phyloP scores from a whole-genome alignment of 805 yeast genomes.

The Kregervanrija delftensis region DNA sequence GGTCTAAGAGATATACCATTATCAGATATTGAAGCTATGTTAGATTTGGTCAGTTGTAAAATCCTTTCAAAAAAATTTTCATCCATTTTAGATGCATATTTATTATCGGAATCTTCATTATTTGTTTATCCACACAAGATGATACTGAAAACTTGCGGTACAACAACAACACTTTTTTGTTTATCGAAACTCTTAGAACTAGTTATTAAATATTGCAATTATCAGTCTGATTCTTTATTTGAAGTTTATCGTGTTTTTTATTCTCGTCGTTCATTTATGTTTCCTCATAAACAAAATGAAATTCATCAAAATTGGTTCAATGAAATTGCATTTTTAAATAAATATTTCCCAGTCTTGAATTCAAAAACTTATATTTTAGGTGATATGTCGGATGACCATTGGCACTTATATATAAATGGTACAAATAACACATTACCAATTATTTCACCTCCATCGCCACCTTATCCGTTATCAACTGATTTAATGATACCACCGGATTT shows the following conservation, averaged over 20 bases:
- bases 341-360: slow-evolving; percentile 53
- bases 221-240: slow-evolving; percentile 29
- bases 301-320: slow-evolving; percentile 82
- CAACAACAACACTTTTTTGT: slow-evolving; percentile 84
- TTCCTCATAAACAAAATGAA: slow-evolving; percentile 75
- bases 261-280: slow-evolving; percentile 88
- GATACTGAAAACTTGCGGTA: slow-evolving; percentile 91
- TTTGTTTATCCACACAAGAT: slow-evolving; percentile 84
- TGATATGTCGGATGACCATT: slow-evolving; percentile 71
- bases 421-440: slow-evolving; percentile 5
- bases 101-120: slow-evolving; percentile 82
- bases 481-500: slow-evolving; percentile 30
- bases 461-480: slow-evolving; percentile 1
- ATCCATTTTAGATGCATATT: slow-evolving; percentile 65
- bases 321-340: slow-evolving; percentile 67
- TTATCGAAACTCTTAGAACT: slow-evolving; percentile 55
- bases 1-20: slow-evolving; percentile 63
- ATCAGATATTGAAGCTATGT: slow-evolving; percentile 59
- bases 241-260: slow-evolving; percentile 65
- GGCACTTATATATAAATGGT: slow-evolving; percentile 80
- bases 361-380: slow-evolving; percentile 73
- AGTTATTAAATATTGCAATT: slow-evolving; percentile 33
- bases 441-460: not conserved
- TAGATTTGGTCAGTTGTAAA: slow-evolving; percentile 83
- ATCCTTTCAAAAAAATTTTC: slow-evolving; percentile 74